Percentiles rank a stretch among this genome's conserved stretches.
Evolutionary conservation across 1,284 basidiomycete species (phyloP).

Genomic region (Pisolithus thermaeus): DNA sequence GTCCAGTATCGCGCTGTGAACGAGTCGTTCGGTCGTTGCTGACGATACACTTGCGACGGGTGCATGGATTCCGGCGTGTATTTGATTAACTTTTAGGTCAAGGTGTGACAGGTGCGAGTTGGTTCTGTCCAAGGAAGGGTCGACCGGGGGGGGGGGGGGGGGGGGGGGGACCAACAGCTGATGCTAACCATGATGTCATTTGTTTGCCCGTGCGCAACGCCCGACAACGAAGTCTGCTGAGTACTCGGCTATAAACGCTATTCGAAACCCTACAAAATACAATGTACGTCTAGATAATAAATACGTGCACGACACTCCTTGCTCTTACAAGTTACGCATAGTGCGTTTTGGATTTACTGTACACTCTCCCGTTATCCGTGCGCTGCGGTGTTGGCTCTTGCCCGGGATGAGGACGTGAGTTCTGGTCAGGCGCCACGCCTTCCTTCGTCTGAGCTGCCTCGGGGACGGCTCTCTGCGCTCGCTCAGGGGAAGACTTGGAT

Average conservation of each 20-base stretch:
- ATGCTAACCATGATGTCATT: constrained; percentile 1
- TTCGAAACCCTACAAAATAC: too few species aligned
- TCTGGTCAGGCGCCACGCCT: background rate
- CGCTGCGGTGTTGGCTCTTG: constrained; percentile 2
- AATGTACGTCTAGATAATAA: too few species aligned
- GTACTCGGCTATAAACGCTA: too few species aligned
- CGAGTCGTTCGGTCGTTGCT: constrained; percentile 19
- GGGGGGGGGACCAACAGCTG: background rate
- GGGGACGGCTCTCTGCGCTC: constrained; percentile 1
- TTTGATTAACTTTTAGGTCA: background rate
- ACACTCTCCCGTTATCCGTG: background rate
- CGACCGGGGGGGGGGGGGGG: too few species aligned
- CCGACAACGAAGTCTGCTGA: background rate
- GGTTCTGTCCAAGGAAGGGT: background rate
- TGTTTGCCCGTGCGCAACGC: constrained; percentile 15
- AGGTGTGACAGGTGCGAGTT: background rate
- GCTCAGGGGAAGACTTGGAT: background rate
- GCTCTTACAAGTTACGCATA: background rate
- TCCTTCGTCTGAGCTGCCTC: constrained; percentile 1
- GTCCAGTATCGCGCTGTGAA: constrained; percentile 29
- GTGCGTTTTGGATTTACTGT: background rate
- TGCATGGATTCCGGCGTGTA: constrained; percentile 13
- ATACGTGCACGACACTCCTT: background rate
- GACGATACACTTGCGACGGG: constrained; percentile 18
- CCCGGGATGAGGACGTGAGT: background rate